Percentiles rank a stretch among this genome's conserved stretches.
phyloP scores from a whole-genome alignment of 1,284 basidiomycete species.

The Cutaneotrichosporon sp. region DNA sequence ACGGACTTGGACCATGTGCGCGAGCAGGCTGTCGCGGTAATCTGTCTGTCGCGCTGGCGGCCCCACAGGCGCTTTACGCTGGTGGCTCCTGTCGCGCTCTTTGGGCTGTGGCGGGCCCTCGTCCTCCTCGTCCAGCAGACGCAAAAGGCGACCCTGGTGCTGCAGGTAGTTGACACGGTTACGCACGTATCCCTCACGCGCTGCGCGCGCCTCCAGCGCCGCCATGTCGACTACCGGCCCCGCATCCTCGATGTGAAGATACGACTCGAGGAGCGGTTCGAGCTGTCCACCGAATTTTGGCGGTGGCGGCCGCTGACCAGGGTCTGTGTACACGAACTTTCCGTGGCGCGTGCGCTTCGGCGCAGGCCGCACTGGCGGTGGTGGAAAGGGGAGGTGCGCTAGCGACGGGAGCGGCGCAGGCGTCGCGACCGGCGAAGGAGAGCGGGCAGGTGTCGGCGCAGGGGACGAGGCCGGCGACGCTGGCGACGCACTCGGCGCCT shows the following conservation, averaged over 20 bases:
- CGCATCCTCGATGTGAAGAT: slow-evolving; percentile 53
- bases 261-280: slow-evolving; percentile 58
- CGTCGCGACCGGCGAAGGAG: slow-evolving; percentile 24
- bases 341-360: slow-evolving; percentile 65
- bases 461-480: slow-evolving; percentile 16
- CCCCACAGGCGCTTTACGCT: slow-evolving; percentile 10
- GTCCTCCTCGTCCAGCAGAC: slow-evolving; percentile 48
- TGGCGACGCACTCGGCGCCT: background rate
- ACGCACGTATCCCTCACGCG: slow-evolving; percentile 52
- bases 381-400: slow-evolving; percentile 34
- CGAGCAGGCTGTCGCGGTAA: slow-evolving; percentile 45
- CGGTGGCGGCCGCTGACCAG: slow-evolving; percentile 58
- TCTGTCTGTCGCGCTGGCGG: slow-evolving; percentile 37
- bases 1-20: slow-evolving; percentile 47
- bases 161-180: slow-evolving; percentile 54
- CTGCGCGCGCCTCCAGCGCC: slow-evolving; percentile 51
- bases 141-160: slow-evolving; percentile 42
- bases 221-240: slow-evolving; percentile 50
- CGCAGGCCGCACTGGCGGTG: slow-evolving; percentile 43
- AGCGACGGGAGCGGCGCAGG: slow-evolving; percentile 40
- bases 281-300: slow-evolving; percentile 57
- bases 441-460: slow-evolving; percentile 16
- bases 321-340: slow-evolving; percentile 56
- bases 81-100: slow-evolving; percentile 12
- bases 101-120: slow-evolving; percentile 20